Evolutionary conservation across 1,284 basidiomycete genomes (phyloP).

Genomic region (Malassezia nana): DNA sequence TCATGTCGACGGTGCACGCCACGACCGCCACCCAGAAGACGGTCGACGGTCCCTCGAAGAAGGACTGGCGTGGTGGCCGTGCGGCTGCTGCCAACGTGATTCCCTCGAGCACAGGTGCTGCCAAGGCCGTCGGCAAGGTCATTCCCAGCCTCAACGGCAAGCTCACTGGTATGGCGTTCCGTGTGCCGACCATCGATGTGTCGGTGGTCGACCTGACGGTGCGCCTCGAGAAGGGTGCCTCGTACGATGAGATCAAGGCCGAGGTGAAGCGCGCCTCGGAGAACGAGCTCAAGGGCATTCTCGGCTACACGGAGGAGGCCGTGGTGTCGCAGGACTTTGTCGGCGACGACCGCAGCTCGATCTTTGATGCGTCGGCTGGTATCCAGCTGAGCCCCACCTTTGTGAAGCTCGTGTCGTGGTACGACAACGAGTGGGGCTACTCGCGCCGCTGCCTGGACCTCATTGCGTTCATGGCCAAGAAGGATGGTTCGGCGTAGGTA

Average conservation of each 20-base stretch:
- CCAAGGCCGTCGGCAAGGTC: slow-evolving; percentile 97
- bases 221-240: slow-evolving; percentile 69
- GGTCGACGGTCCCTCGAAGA: slow-evolving; percentile 63
- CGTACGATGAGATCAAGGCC: slow-evolving; percentile 85
- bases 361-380: slow-evolving; percentile 74
- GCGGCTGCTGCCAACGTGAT: slow-evolving; percentile 97
- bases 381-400: slow-evolving; percentile 88
- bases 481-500: slow-evolving; percentile 42
- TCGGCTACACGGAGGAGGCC: slow-evolving; percentile 88
- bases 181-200: slow-evolving; percentile 90
- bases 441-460: slow-evolving; percentile 88
- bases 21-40: slow-evolving; percentile 90
- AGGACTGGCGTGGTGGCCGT: slow-evolving; percentile 74
- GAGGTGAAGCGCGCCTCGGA: slow-evolving; percentile 73
- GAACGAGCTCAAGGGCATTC: slow-evolving; percentile 63
- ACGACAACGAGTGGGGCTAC: slow-evolving; percentile 83
- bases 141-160: slow-evolving; percentile 95
- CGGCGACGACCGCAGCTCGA: slow-evolving; percentile 60
- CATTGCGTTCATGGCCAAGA: slow-evolving; percentile 68
- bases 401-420: slow-evolving; percentile 88
- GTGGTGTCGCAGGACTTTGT: slow-evolving; percentile 63
- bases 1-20: slow-evolving; percentile 96
- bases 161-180: slow-evolving; percentile 87
- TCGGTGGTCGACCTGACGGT: slow-evolving; percentile 97
- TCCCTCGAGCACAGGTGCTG: slow-evolving; percentile 95